Evolutionary conservation across 2,329 filamentous ascomycete genomes (phyloP), one percentile per base, ranked within the genome.

Genomic region (Xylaria arbuscula): DNA sequence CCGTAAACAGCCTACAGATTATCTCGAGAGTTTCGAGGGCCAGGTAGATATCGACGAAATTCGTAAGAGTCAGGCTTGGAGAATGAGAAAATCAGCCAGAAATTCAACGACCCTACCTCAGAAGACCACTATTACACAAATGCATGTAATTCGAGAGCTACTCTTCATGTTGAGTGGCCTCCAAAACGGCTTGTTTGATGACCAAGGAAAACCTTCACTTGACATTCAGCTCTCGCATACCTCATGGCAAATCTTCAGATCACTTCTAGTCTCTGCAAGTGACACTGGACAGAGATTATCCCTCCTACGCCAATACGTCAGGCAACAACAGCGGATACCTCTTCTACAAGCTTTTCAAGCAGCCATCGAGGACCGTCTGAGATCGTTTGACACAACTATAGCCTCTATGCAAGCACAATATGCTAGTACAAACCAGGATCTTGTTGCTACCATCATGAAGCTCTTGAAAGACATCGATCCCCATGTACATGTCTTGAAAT

Each of bases 101-200:
- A 81, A 83, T 22, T 58, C 76, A 3, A 68, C 74, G 10, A 79
- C 77, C 0, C 76, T 74, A 40, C 69, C 78, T 0, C 79, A 79
- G 38, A 85, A 84, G 65, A 78, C 82, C 0, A 74, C 80, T 1
- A 82, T 95, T 6, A 88, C 91, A 0, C 94, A 97, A 77, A 82
- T 92, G 1, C 89, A 94, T 71, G 83, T 90, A 11, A 82, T 94
- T 32, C 88, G 93, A 56, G 94, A 98, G 76, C 87, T 89, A 0
- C 83, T 98, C 0, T 95, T 93, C 74, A 97, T 98, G 93, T 85
- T 98, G 0, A 88, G 89, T 62, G 94, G 94, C 0, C 82, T 96
- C 3, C 87, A 90, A 6, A 95, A 92, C 2, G 90, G 89, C 1
- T 76, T 97, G 0, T 97, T 94, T 74, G 81, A 81, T 64, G 24